Evolutionary conservation across 768 basidiomycete species (phyloP).

Genomic region (Collybia mongolica): DNA sequence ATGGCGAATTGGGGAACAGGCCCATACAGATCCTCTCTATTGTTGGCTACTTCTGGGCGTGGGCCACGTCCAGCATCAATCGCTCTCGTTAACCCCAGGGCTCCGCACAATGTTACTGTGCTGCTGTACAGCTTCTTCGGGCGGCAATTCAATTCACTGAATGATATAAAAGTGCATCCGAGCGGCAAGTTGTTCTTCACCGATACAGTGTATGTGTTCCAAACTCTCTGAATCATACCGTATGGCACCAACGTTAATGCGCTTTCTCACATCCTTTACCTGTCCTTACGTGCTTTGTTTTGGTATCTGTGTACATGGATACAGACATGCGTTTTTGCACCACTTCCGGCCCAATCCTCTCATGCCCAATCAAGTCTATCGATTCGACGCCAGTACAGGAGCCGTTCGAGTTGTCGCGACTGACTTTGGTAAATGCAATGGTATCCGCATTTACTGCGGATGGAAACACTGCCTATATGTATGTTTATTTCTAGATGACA

Average conservation of each 20-base stretch:
- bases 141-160: constrained; percentile 78
- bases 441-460: constrained; percentile 68
- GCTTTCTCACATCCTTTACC: background rate
- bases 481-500: constrained; percentile 8
- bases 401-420: constrained; percentile 71
- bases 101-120: constrained; percentile 66
- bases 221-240: background rate
- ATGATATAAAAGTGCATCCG: constrained; percentile 76
- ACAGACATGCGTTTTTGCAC: constrained; percentile 62
- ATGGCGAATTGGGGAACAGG: constrained; percentile 74
- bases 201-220: constrained; percentile 53
- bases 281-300: background rate
- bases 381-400: constrained; percentile 65
- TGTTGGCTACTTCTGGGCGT: constrained; percentile 66
- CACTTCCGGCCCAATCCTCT: constrained; percentile 65
- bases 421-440: constrained; percentile 69
- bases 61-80: constrained; percentile 60
- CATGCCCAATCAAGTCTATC: constrained; percentile 75
- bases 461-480: constrained; percentile 67
- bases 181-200: constrained; percentile 75
- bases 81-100: constrained; percentile 58
- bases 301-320: background rate
- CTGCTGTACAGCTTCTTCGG: constrained; percentile 79
- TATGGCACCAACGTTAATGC: no score
- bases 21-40: constrained; percentile 53